Evolutionary conservation across 805 yeast genomes (phyloP).

Genomic region (Ogataea polymorpha): DNA sequence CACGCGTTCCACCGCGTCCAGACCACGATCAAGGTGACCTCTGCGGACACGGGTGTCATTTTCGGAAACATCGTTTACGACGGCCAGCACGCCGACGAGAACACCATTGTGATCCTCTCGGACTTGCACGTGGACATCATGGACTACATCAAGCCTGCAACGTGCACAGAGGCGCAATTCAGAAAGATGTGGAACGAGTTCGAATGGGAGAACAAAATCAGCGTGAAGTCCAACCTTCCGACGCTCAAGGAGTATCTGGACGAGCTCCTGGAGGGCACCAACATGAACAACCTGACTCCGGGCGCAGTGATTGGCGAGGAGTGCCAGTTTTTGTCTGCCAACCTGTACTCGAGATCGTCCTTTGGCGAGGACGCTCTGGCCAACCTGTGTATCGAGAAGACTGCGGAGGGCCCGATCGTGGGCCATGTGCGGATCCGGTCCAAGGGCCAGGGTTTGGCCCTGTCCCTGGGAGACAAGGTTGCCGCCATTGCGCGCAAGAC

Average conservation of each 20-base stretch:
- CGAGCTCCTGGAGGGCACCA: conserved; percentile 74
- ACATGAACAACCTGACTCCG: conserved; percentile 91
- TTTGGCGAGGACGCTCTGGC: conserved; percentile 98
- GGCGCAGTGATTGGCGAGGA: conserved; percentile 88
- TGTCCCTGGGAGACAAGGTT: conserved; percentile 90
- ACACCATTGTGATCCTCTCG: conserved; percentile 84
- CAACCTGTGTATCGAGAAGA: conserved; percentile 87
- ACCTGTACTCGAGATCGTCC: conserved; percentile 84
- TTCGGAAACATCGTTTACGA: conserved; percentile 97
- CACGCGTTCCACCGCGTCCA: conserved; percentile 92
- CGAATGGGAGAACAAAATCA: conserved; percentile 98
- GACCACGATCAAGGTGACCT: conserved; percentile 87
- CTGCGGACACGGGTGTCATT: conserved; percentile 97
- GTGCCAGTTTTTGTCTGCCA: conserved; percentile 90
- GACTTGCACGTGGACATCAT: conserved; percentile 95
- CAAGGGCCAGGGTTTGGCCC: conserved; percentile 95
- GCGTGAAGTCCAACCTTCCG: conserved; percentile 66
- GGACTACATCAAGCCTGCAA: conserved; percentile 97
- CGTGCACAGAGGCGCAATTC: conserved; percentile 83
- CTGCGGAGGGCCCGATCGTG: conserved; percentile 66
- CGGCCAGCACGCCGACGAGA: conserved; percentile 89
- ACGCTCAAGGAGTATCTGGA: conserved; percentile 76
- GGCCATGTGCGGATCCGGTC: conserved; percentile 97
- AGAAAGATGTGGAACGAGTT: conserved; percentile 99
- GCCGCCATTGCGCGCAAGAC: conserved; percentile 72